Evolutionary conservation across 2,329 filamentous ascomycete genomes (phyloP).

Genomic region (Aspergillus sojae): DNA sequence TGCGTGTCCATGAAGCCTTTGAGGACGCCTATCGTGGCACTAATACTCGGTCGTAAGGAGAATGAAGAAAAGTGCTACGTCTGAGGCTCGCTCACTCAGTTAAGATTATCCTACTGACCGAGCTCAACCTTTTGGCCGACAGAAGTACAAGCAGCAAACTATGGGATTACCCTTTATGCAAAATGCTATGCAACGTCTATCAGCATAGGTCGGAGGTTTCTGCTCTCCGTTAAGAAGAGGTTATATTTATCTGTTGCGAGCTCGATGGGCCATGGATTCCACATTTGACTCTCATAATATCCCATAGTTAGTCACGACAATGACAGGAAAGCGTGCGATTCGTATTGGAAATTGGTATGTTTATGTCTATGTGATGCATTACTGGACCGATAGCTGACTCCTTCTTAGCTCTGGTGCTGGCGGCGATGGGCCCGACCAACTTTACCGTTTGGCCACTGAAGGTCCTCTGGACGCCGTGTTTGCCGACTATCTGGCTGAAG

Average conservation of each 20-base stretch:
- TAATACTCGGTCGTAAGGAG: neutral
- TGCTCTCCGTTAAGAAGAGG: neutral
- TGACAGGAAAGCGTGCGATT: neutral
- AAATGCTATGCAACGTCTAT: neutral
- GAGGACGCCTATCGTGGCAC: no score
- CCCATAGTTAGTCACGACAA: neutral
- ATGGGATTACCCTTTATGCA: neutral
- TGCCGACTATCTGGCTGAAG: neutral
- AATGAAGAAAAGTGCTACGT: neutral
- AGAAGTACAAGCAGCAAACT: no score
- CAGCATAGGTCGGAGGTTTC: neutral
- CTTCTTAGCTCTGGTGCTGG: neutral
- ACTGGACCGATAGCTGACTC: neutral
- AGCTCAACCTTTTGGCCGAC: no score
- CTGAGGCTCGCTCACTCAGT: neutral
- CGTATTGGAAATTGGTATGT: neutral
- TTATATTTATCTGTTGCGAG: neutral
- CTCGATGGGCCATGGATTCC: neutral
- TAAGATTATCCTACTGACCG: neutral
- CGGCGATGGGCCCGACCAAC: neutral
- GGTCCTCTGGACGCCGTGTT: no score
- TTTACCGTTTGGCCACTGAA: neutral
- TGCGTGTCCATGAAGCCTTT: no score
- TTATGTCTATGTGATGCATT: neutral
- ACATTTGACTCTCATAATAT: neutral